Base-by-base conservation (phyloP, 495 filamentous ascomycete genomes). In the Podospora fimiseda region DNA sequence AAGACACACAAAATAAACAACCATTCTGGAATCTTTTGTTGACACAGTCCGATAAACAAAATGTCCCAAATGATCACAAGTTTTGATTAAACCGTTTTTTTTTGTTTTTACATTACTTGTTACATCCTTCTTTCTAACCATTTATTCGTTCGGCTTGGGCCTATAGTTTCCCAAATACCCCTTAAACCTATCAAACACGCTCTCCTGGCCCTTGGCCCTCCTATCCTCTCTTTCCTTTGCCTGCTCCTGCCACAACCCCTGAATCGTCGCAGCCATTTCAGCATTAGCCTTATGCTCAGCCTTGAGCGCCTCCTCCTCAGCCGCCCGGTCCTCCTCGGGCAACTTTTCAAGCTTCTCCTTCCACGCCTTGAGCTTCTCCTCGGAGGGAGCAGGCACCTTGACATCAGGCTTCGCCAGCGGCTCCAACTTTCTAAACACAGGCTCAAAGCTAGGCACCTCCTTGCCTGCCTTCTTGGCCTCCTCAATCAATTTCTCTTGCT, bases 401-500 rank as follows among this genome's bases (percentile, higher is more conserved):
- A 45, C n/a, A 0, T 6, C 16, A 18, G 36, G 40, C 9, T 16
- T 24, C 3, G 7, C 14, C n/a, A 15, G 21, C 27, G 3, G 67
- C 69, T 54, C 46, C 33, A 41, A 9, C 40, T 66, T 73, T 15
- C 74, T 62, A 36, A 71, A 54, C 8, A 80, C 51, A 1, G 72
- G 66, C 3, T 66, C 60, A 58, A 82, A 82, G 15, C 52, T 57
- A 0, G 81, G 81, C 41, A 71, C 58, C 5, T 75, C 74, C 39
- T 57, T 52, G 0, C 85, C 85, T 53, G 81, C 83, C 1, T 75
- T 71, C 69, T 81, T 84, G 18, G 88, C 88, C 58, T 81, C 74
- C 50, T 83, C 75, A 19, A 87, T 79, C 57, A 74, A 77, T 38
- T 69, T 69, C 70, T 96, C 89, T 62, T 90, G 89, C 44, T 78